Evolutionary conservation across 208 protist species (phyloP), one percentile per base, ranked within the genome.

Genomic region (Acanthamoeba sp.): DNA sequence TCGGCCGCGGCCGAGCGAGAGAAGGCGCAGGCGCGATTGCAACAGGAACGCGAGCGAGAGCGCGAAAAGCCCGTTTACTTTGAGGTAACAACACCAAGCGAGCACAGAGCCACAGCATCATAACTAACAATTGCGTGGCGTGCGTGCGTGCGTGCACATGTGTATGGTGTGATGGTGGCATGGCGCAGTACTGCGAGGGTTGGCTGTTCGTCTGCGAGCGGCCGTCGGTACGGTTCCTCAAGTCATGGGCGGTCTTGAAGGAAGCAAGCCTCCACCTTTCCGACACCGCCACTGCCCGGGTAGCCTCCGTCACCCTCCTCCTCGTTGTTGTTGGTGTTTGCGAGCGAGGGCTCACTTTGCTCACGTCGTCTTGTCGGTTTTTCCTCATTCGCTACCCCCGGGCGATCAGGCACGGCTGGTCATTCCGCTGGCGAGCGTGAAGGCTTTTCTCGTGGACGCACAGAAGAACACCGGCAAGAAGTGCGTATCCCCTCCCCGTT

Each of bases 391-490:
- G 52, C 52, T 10, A 24, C 20, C 20, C 52, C 52, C 20, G 52
- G 20, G n/a, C n/a, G n/a, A n/a, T n/a, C 64, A 29, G 64, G 27
- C 76, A 9, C 76, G 76, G 38, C 22, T 85, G 27, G 76, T 85
- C 18, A 29, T 85, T 38, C 76, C 76, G 32, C 76, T 85, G 76
- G 22, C 48, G 76, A 57, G n/a, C 24, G 76, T 85, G 10, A 85
- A 85, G 48, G 76, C 76, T 20, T 57, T 85, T 27, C 76, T 85
- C 5, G 10, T 85, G 4, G 76, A 85, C 45, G 76, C 76, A 2
- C 42, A 85, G 42, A 50, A 57, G 48, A 85, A 85, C 48, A 85
- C 76, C 1, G 76, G 76, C 38, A 85, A 85, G 76, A 52, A 82
- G 73, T 82, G 27, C 73, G 20, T 34, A n/a, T 32, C n/a, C 3